Conservation (phyloP, 768 basidiomycete species). For the Clitopilus passeckerianus region DNA sequence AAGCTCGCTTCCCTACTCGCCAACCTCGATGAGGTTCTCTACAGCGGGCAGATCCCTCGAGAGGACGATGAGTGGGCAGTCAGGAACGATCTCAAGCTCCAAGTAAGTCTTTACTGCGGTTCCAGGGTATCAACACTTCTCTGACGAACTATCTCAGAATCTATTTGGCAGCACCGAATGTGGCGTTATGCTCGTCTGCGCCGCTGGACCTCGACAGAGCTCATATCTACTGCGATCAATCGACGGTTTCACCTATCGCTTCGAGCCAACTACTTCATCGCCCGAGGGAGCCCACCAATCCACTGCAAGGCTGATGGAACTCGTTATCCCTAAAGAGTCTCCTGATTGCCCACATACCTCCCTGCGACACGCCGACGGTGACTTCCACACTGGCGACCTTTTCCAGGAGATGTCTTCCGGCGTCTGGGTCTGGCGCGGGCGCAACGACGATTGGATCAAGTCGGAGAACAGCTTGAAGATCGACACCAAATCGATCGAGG, state of each 20-base stretch:
- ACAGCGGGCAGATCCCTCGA: constrained; percentile 54
- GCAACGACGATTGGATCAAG: constrained; percentile 74
- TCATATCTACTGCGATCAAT: constrained; percentile 51
- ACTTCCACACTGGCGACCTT: constrained; percentile 67
- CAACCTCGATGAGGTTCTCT: constrained; percentile 58
- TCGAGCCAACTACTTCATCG: constrained; percentile 47
- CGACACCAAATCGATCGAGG: constrained; percentile 76
- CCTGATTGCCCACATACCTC: constrained; percentile 54
- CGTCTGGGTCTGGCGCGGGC: constrained; percentile 49
- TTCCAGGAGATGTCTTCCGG: constrained; percentile 52
- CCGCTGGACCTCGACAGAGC: constrained; percentile 46
- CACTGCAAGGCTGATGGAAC: constrained; percentile 46
- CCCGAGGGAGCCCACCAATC: constrained; percentile 36
- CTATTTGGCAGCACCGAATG: constrained; percentile 81
- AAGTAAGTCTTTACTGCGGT: constrained; percentile 33
- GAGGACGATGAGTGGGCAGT: constrained; percentile 75
- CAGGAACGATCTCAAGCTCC: constrained; percentile 57
- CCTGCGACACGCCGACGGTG: constrained; percentile 48
- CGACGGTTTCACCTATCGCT: constrained; percentile 64
- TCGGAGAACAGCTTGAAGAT: constrained; percentile 62
- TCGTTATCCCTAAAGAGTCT: constrained; percentile 53
- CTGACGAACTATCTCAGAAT: constrained; percentile 42
- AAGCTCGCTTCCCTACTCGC: constrained; percentile 55
- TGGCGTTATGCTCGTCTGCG: constrained; percentile 64
- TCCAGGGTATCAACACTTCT: constrained; percentile 17